Conservation (phyloP, 2,329 filamentous ascomycete genomes). For the Periglandula ipomoeae region DNA sequence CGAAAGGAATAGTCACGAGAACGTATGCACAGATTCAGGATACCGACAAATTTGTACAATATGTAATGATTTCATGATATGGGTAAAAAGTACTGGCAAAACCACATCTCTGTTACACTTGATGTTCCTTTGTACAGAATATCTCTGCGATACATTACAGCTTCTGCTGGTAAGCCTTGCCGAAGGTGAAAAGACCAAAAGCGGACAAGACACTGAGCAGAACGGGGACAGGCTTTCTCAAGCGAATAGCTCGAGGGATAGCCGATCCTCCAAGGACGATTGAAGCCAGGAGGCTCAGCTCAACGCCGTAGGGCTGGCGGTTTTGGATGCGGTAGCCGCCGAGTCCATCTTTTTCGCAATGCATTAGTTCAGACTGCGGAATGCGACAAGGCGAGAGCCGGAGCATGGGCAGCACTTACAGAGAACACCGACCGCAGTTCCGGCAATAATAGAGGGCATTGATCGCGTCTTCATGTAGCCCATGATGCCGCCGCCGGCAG, state of each 20-base stretch:
- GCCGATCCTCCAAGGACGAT: constrained; percentile 75
- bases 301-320: constrained; percentile 70
- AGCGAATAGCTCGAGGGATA: constrained; percentile 77
- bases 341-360: constrained; percentile 51
- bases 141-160: constrained; percentile 19
- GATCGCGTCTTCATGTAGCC: constrained; percentile 82
- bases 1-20: background rate
- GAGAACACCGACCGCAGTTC: constrained; percentile 65
- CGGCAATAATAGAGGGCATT: constrained; percentile 76
- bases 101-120: background rate
- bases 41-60: background rate
- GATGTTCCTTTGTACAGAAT: background rate
- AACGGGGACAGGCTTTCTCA: constrained; percentile 75
- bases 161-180: constrained; percentile 49
- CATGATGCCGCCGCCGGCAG: constrained; percentile 76
- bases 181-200: constrained; percentile 74
- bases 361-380: background rate
- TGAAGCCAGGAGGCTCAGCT: constrained; percentile 82
- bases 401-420: constrained; percentile 35
- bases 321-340: constrained; percentile 74
- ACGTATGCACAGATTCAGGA: background rate
- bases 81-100: too few relatives aligned
- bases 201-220: constrained; percentile 69
- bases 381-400: background rate
- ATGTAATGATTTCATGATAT: background rate